Percentiles rank a stretch among this genome's conserved stretches.
Conservation (phyloP, 2,329 filamentous ascomycete species). For the Parascedosporium putredinis region DNA sequence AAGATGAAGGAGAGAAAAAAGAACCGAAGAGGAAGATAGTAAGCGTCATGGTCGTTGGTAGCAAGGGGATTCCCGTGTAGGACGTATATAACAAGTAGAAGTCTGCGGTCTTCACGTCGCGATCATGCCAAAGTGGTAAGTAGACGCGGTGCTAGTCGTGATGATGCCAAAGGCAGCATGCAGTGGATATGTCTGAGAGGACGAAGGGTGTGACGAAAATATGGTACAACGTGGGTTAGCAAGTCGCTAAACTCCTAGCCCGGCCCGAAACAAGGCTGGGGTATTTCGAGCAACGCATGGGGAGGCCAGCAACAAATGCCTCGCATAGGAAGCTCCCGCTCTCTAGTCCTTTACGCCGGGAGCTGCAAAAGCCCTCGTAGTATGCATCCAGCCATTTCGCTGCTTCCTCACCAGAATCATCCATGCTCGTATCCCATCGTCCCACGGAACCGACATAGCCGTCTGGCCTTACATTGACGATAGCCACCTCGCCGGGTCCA, state of each 20-base stretch:
- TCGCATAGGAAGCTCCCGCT: neutral
- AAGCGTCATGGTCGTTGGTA: too few species aligned
- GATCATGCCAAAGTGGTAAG: neutral
- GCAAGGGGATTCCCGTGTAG: neutral
- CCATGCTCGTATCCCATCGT: constrained; percentile 39
- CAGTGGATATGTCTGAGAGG: neutral
- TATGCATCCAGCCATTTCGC: constrained; percentile 45
- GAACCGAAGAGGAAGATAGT: too few species aligned
- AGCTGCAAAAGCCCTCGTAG: constrained; percentile 44
- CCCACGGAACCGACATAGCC: constrained; percentile 61
- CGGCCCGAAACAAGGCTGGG: neutral
- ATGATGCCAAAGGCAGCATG: neutral
- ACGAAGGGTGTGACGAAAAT: neutral
- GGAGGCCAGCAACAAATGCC: neutral
- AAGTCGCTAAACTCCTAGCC: neutral
- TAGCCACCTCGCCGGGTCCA: constrained; percentile 44
- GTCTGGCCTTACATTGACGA: constrained; percentile 61
- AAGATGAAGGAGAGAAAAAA: too few species aligned
- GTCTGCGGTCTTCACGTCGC: neutral
- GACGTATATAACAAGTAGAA: neutral
- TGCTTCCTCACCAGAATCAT: constrained; percentile 39
- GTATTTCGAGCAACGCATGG: neutral
- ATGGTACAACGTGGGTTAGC: neutral
- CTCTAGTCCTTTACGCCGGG: constrained; percentile 17
- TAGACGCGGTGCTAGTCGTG: neutral